These are phyloP conservation scores for Phytophthora litchii DNA, from an alignment of 352 stramenopile species.

Conservation along the genomic window DNA sequence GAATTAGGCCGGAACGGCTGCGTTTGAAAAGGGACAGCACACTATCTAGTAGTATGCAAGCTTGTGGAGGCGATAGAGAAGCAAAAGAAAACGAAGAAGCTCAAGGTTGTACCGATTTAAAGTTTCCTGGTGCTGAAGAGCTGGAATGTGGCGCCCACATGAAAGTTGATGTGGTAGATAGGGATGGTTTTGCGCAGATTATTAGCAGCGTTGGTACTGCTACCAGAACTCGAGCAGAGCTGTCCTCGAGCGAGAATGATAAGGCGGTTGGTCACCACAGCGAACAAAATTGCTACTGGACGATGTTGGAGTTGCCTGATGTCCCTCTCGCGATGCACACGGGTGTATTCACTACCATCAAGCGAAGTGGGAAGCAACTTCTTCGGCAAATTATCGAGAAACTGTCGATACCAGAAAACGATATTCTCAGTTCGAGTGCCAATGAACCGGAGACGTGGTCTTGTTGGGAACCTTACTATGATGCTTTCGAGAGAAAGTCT, in stretches of 20 bases:
- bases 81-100: not conserved
- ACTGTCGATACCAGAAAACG: not conserved
- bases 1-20: not conserved
- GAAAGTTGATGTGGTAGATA: no score
- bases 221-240: not conserved
- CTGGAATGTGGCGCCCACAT: not conserved
- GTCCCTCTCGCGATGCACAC: not conserved
- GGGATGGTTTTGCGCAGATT: no score
- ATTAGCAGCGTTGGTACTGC: no score
- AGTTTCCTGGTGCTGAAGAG: not conserved
- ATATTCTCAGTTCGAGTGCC: not conserved
- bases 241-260: not conserved
- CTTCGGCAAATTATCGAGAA: conserved; percentile 9
- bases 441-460: conserved; percentile 13
- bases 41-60: not conserved
- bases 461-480: not conserved
- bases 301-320: conserved; percentile 9
- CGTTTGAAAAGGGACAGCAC: not conserved
- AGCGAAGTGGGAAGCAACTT: conserved; percentile 11
- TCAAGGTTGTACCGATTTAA: no score
- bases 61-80: not conserved
- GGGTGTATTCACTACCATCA: conserved; percentile 9
- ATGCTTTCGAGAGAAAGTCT: not conserved
- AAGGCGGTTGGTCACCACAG: not conserved
- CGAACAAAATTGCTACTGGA: conserved; percentile 1